These are phyloP conservation scores for Isabelozyma rhagii DNA, from an alignment of 805 yeast genomes.

Conservation along the genomic window DNA sequence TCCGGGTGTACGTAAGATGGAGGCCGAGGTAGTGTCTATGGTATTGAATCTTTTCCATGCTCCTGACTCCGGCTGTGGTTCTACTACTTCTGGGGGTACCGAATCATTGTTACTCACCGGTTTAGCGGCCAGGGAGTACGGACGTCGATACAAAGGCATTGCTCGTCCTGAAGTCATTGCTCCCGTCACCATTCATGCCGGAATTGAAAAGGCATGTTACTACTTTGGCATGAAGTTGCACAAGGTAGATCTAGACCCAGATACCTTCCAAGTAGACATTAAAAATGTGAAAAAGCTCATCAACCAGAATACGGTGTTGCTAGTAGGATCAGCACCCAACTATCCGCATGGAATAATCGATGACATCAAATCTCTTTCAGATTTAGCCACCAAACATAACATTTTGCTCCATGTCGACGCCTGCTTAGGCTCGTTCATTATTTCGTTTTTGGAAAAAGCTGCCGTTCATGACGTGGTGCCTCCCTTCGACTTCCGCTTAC, in stretches of 20 bases:
- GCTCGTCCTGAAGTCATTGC: constrained; percentile 80
- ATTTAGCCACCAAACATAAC: constrained; percentile 58
- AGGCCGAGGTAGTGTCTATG: constrained; percentile 92
- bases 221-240: constrained; percentile 85
- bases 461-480: constrained; percentile 39
- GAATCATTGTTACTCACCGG: constrained; percentile 87
- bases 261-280: constrained; percentile 65
- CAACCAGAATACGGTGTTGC: constrained; percentile 73
- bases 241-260: constrained; percentile 72
- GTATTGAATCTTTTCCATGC: constrained; percentile 77
- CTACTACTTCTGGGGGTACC: constrained; percentile 92
- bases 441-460: constrained; percentile 70
- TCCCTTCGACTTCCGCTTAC: constrained; percentile 77
- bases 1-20: constrained; percentile 96
- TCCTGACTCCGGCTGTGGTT: constrained; percentile 60
- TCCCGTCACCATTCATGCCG: constrained; percentile 91
- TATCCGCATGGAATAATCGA: constrained; percentile 96
- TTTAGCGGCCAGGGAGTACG: constrained; percentile 82
- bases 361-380: constrained; percentile 71
- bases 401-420: constrained; percentile 95
- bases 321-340: constrained; percentile 95
- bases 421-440: constrained; percentile 89
- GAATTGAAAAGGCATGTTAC: constrained; percentile 86
- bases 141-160: constrained; percentile 54
- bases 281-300: constrained; percentile 60